These are phyloP conservation scores for Durusdinium trenchii DNA, from an alignment of 73 alveolate genomes.

Conservation along the genomic window DNA sequence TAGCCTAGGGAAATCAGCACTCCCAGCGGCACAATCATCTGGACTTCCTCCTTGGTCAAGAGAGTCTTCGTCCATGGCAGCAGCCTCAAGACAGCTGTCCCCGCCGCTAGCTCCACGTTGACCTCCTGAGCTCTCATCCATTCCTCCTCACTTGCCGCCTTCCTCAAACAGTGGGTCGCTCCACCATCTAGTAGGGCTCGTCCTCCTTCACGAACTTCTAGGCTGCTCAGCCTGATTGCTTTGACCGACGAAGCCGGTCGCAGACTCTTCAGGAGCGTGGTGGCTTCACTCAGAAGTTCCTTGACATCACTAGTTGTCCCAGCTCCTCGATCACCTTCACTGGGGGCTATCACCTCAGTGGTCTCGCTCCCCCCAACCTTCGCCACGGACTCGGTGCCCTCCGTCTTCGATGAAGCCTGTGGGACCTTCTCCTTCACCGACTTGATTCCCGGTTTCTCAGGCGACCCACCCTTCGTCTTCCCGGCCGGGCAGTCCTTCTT, in stretches of 20 bases:
- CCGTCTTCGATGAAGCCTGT: too few species aligned
- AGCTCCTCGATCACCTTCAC: too few species aligned
- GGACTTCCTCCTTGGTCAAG: not conserved
- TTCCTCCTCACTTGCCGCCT: not conserved
- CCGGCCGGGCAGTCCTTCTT: too few species aligned
- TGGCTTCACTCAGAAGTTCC: not conserved
- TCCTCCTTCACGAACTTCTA: not conserved
- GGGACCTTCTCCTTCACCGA: too few species aligned
- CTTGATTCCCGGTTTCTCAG: too few species aligned
- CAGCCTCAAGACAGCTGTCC: not conserved
- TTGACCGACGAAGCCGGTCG: not conserved
- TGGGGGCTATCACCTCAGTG: too few species aligned
- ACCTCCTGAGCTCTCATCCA: not conserved
- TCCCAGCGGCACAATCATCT: slow-evolving; percentile 17
- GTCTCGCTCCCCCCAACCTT: too few species aligned
- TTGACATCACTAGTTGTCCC: too few species aligned
- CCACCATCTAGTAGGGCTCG: not conserved
- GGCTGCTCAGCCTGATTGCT: not conserved
- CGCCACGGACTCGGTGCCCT: too few species aligned
- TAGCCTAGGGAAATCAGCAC: not conserved
- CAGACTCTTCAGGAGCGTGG: not conserved
- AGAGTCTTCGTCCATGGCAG: not conserved
- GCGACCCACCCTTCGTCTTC: too few species aligned
- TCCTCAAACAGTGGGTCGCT: not conserved
- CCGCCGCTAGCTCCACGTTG: not conserved